These are phyloP conservation scores for Geum urbanum DNA, from an alignment of 306 rosid species.

Conservation along the genomic window DNA sequence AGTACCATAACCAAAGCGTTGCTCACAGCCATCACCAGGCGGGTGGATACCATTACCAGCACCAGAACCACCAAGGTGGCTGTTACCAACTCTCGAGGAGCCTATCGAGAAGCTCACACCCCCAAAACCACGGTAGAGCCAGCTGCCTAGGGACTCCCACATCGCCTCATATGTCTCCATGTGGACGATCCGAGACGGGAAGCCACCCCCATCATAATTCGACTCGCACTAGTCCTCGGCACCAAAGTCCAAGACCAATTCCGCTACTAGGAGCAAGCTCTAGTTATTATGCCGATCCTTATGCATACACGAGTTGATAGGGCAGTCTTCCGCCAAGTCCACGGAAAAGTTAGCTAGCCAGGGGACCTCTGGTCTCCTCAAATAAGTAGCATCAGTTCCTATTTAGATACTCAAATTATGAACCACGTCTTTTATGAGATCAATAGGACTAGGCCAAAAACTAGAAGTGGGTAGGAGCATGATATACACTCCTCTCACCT, in stretches of 20 bases:
- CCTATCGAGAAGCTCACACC: not conserved
- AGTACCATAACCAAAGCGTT: not conserved
- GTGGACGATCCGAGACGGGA: not conserved
- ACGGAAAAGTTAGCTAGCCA: not conserved
- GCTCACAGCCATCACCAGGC: not conserved
- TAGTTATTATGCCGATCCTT: not conserved
- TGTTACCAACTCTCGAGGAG: not conserved
- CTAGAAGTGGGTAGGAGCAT: not conserved
- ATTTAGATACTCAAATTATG: not conserved
- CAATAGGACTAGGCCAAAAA: not conserved
- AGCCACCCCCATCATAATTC: not conserved
- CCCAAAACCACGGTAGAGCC: not conserved
- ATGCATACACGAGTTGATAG: not conserved
- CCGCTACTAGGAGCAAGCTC: not conserved
- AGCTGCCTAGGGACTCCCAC: not conserved
- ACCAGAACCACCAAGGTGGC: not conserved
- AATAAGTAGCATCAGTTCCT: not conserved
- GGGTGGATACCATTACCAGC: not conserved
- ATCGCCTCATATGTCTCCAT: not conserved
- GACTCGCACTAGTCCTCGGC: not conserved
- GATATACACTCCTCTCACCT: not conserved
- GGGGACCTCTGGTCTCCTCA: not conserved
- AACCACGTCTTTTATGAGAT: not conserved
- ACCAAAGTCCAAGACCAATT: not conserved
- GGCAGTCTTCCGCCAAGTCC: constrained; percentile 7